Conservation (phyloP, 768 basidiomycete genomes). For the Brasilioporus rufonigricans region DNA sequence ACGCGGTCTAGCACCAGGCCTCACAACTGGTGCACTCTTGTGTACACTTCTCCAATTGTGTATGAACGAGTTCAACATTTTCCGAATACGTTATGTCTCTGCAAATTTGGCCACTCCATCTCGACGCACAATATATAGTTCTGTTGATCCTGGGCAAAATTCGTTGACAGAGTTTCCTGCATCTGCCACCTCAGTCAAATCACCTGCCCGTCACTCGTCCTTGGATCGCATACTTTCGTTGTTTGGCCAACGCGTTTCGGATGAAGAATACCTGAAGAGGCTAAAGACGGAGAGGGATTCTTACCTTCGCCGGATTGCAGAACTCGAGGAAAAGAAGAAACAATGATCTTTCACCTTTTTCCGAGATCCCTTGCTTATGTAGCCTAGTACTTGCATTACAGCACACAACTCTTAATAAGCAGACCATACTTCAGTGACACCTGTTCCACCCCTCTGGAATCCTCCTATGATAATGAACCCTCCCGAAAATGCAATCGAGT, state of each 20-base stretch:
- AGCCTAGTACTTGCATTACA: not conserved
- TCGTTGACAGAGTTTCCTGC: not conserved
- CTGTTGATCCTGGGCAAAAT: not conserved
- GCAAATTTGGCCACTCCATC: constrained; percentile 13
- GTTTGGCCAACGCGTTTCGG: constrained; percentile 47
- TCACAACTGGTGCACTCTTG: constrained; percentile 53
- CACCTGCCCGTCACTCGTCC: constrained; percentile 13
- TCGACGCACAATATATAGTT: not conserved
- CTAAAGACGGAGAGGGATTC: constrained; percentile 56
- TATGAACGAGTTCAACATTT: constrained; percentile 66
- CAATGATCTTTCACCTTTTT: constrained; percentile 1
- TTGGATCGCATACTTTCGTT: constrained; percentile 38
- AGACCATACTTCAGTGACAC: constrained; percentile 63
- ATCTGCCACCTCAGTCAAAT: constrained; percentile 12
- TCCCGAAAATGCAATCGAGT: constrained; percentile 51
- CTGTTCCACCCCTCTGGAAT: constrained; percentile 53
- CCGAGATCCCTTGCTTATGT: not conserved
- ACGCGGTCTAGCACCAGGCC: constrained; percentile 55
- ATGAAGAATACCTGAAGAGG: constrained; percentile 68
- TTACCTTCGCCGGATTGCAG: constrained; percentile 54
- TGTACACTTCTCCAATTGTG: constrained; percentile 64
- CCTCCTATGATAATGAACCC: constrained; percentile 60
- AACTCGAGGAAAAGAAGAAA: constrained; percentile 45
- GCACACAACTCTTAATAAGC: constrained; percentile 2
- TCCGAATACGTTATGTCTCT: constrained; percentile 57